Conservation (phyloP, 768 basidiomycete species). For the Agaricus bisporus region DNA sequence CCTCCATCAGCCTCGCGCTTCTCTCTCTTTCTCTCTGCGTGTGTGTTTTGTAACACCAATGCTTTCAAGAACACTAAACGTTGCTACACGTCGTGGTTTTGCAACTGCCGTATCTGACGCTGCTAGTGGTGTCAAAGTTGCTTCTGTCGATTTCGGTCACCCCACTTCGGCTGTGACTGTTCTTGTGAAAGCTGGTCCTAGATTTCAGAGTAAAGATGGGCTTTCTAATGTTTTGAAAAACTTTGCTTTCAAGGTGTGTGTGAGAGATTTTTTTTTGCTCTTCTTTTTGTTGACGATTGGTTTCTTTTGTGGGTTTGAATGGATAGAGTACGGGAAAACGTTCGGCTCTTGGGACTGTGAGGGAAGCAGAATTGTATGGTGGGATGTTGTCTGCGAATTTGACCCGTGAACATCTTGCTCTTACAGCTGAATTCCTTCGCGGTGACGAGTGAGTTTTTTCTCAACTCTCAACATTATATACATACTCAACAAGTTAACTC, state of each 20-base stretch:
- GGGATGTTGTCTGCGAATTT: constrained; percentile 84
- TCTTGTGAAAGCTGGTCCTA: constrained; percentile 87
- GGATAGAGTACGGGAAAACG: constrained; percentile 76
- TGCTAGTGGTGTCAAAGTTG: constrained; percentile 73
- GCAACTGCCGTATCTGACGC: constrained; percentile 75
- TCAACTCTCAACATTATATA: not conserved
- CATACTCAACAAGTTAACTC: not conserved
- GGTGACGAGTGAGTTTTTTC: constrained; percentile 83
- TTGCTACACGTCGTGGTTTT: constrained; percentile 55
- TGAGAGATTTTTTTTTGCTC: not conserved
- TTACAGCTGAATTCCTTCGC: constrained; percentile 92
- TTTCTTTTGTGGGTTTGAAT: constrained; percentile 8
- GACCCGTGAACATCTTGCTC: constrained; percentile 82
- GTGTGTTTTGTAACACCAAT: constrained; percentile 23
- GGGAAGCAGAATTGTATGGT: constrained; percentile 91
- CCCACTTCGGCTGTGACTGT: constrained; percentile 84
- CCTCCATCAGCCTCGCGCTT: constrained; percentile 12
- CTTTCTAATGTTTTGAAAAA: constrained; percentile 94
- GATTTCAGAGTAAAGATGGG: constrained; percentile 85
- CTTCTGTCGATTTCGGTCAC: constrained; percentile 75
- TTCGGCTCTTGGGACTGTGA: constrained; percentile 83
- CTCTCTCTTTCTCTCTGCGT: constrained; percentile 25
- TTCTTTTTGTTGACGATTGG: not conserved
- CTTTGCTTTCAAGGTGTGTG: constrained; percentile 95
- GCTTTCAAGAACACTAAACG: constrained; percentile 56